Base-by-base conservation (phyloP, 257 asterid species). In the Petunia secreta region DNA sequence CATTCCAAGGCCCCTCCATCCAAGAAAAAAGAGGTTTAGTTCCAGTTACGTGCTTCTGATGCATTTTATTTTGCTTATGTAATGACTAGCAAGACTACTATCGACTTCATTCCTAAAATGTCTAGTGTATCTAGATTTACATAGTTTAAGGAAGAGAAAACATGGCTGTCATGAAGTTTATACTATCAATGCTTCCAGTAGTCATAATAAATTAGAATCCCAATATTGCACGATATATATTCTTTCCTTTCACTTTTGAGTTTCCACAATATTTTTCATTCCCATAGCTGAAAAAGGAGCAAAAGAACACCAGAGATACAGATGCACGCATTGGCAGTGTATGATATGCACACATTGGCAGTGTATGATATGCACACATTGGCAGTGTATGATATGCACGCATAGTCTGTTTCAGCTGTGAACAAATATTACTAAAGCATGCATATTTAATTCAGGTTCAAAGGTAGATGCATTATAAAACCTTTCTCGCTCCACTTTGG, bases 351-450 rank as follows among this genome's bases (percentile, higher is more conserved):
- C 44, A 39, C 40, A 44, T 44, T n/a, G n/a, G n/a, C 75, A 4
- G 55, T 55, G n/a, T 16, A 43, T 54, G 15, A 43, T 16, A 1
- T 41, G 54, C 39, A 68, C 44, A 39, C 40, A 44, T 44, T n/a
- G n/a, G n/a, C 75, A 4, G 55, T 55, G n/a, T 16, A 43, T 54
- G 15, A 43, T 25, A 1, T 41, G 54, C 39, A 68, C 44, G 57
- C 40, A n/a, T 44, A n/a, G 76, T 68, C 16, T 16, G 76, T 44
- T 68, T 68, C 57, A 68, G 59, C 46, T 38, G 9, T 46, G 58
- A 46, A 69, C 58, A 9, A 4, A 16, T 68, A 57, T 68, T 44
- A 44, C 76, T 16, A 68, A 37, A 9, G 36, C 76, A 69, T 25
- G 58, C 76, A 10, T 69, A 4, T 46, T 44, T 69, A 69, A 44